A percentile compares a stretch with the other conserved stretches of the same genome.
Evolutionary conservation across 2,329 filamentous ascomycete species (phyloP).

Genomic region (Ophidiomyces ophidiicola): DNA sequence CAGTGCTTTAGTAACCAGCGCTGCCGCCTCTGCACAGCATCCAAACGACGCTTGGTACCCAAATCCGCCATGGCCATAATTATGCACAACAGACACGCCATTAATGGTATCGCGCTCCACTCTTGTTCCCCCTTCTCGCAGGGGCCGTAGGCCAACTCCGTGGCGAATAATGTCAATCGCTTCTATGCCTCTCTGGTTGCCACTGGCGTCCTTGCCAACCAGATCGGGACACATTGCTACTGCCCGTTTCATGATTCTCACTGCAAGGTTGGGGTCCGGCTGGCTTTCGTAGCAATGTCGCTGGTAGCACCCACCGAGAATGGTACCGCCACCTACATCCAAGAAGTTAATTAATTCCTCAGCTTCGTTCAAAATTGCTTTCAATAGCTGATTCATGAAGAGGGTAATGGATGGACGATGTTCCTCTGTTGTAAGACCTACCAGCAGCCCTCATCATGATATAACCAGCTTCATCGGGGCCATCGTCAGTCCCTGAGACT

Average conservation of each 20-base stretch:
- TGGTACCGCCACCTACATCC: constrained; percentile 56
- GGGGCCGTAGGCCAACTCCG: constrained; percentile 68
- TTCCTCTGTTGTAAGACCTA: constrained; percentile 14
- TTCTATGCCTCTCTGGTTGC: constrained; percentile 45
- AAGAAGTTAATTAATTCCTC: constrained; percentile 6
- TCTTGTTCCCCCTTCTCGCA: constrained; percentile 59
- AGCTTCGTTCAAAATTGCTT: neutral
- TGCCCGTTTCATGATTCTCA: constrained; percentile 66
- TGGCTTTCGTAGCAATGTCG: constrained; percentile 66
- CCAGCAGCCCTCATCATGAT: constrained; percentile 62
- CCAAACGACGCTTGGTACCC: constrained; percentile 61
- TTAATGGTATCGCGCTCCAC: constrained; percentile 59
- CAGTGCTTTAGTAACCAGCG: constrained; percentile 49
- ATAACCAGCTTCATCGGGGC: constrained; percentile 60
- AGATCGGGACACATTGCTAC: constrained; percentile 28
- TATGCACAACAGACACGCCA: constrained; percentile 42
- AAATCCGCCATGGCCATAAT: constrained; percentile 37
- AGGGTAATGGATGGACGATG: neutral
- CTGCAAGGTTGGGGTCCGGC: constrained; percentile 66
- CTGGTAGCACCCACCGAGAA: constrained; percentile 77
- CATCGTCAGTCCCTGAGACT: constrained; percentile 62
- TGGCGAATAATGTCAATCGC: constrained; percentile 66
- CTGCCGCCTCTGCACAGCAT: constrained; percentile 53
- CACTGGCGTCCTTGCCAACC: constrained; percentile 39
- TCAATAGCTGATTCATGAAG: neutral